Conservation (phyloP, 2,329 filamentous ascomycete species). For the Stemphylium lycopersici region DNA sequence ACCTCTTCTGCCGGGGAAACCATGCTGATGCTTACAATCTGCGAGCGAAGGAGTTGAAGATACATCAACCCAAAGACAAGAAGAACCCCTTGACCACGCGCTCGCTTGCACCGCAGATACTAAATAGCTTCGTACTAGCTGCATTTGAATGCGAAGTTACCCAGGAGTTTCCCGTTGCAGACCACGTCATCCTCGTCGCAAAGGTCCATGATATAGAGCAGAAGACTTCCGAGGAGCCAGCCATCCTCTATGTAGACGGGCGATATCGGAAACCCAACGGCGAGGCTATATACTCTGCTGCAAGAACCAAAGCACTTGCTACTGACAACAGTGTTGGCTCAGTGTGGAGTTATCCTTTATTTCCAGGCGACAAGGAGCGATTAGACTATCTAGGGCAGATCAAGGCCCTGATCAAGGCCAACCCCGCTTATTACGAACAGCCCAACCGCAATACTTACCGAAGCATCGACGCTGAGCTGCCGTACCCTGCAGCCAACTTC, state of each 20-base stretch:
- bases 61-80: slow-evolving; percentile 14
- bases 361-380: slow-evolving; percentile 29
- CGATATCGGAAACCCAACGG: slow-evolving; percentile 23
- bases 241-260: slow-evolving; percentile 39
- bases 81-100: not conserved
- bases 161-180: slow-evolving; percentile 49
- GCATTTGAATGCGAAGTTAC: slow-evolving; percentile 45
- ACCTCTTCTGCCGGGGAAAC: slow-evolving; percentile 41
- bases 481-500: slow-evolving; percentile 14
- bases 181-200: slow-evolving; percentile 58
- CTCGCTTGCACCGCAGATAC: slow-evolving; percentile 26
- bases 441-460: not conserved
- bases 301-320: not conserved
- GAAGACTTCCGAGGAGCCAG: slow-evolving; percentile 2
- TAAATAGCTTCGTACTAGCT: slow-evolving; percentile 27
- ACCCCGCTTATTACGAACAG: slow-evolving; percentile 9
- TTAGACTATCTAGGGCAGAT: slow-evolving; percentile 21
- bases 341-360: slow-evolving; percentile 24
- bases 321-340: not conserved
- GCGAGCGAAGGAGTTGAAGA: slow-evolving; percentile 15
- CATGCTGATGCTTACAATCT: slow-evolving; percentile 26
- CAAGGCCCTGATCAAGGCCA: slow-evolving; percentile 20
- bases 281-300: slow-evolving; percentile 1
- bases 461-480: slow-evolving; percentile 13
- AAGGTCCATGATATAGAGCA: slow-evolving; percentile 37